Conservation (phyloP, 2,329 filamentous ascomycete species). For the Pezicula rhizophila region DNA sequence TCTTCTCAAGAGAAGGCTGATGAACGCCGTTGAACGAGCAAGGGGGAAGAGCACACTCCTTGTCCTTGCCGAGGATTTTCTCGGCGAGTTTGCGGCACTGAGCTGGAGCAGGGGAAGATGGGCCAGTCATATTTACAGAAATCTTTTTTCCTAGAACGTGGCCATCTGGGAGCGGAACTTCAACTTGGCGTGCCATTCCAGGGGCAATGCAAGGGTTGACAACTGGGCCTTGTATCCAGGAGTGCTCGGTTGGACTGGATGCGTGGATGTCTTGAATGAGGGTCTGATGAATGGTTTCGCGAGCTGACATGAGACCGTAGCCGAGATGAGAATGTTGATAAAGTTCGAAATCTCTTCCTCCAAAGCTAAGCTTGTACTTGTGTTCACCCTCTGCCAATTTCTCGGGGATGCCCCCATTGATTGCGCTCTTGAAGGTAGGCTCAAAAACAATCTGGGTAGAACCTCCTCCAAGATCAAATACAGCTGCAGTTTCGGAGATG, state of each 20-base stretch:
- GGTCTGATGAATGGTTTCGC: conserved; percentile 73
- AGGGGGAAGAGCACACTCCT: conserved; percentile 73
- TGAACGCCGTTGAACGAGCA: conserved; percentile 98
- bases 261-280: conserved; percentile 69
- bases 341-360: conserved; percentile 82
- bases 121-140: conserved; percentile 83
- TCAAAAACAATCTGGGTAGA: conserved; percentile 99
- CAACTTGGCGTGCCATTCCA: conserved; percentile 68
- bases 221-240: conserved; percentile 67
- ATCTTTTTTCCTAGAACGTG: conserved; percentile 60
- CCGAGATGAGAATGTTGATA: conserved; percentile 98
- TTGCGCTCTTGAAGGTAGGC: conserved; percentile 75
- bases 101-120: conserved; percentile 65
- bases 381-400: conserved; percentile 85
- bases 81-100: conserved; percentile 89
- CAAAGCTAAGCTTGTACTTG: conserved; percentile 89
- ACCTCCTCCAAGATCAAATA: conserved; percentile 93
- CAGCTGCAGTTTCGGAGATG: conserved; percentile 81
- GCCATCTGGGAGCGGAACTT: conserved; percentile 60
- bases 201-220: conserved; percentile 82
- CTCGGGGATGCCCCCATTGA: conserved; percentile 72
- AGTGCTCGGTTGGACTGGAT: conserved; percentile 50
- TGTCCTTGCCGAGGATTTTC: conserved; percentile 84
- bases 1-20: conserved; percentile 87
- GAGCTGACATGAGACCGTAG: conserved; percentile 93